Conservation (phyloP, 2,329 filamentous ascomycete species). For the Cercospora sesami region DNA sequence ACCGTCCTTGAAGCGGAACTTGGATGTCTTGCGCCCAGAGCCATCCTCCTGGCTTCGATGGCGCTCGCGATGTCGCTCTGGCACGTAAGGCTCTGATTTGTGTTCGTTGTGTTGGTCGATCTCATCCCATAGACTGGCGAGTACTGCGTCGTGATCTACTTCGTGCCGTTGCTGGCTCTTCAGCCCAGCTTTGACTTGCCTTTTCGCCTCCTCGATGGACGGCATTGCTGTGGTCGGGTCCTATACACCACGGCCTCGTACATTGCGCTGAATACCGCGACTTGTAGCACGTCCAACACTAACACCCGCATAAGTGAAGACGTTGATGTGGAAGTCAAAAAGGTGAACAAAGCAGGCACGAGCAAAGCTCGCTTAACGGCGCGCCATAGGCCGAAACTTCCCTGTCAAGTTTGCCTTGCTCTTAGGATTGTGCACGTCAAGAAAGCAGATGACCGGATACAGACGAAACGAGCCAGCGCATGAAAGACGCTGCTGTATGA, state of each 20-base stretch:
- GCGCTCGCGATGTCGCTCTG: conserved; percentile 11
- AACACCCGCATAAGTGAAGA: neutral
- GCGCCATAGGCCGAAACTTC: neutral
- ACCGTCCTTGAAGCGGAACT: conserved; percentile 38
- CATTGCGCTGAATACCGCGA: conserved; percentile 13
- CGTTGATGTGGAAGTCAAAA: neutral
- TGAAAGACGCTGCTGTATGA: conserved; percentile 10
- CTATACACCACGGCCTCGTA: neutral
- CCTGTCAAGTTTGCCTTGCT: conserved; percentile 8
- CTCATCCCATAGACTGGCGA: conserved; percentile 36
- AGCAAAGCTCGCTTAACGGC: conserved; percentile 2
- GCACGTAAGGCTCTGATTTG: conserved; percentile 19
- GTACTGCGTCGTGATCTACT: conserved; percentile 38
- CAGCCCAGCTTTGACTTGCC: conserved; percentile 34
- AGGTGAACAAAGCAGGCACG: neutral
- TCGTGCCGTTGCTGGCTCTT: conserved; percentile 20
- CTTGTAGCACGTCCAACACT: neutral
- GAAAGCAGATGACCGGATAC: conserved; percentile 17
- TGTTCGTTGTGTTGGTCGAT: conserved; percentile 37
- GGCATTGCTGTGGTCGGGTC: conserved; percentile 32
- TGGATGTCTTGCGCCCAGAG: conserved; percentile 18
- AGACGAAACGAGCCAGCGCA: conserved; percentile 14
- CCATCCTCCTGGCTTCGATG: neutral
- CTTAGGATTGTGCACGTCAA: conserved; percentile 12
- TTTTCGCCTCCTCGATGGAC: conserved; percentile 38